These are phyloP conservation scores for Calonectria pseudoturangicola DNA, from an alignment of 2,329 filamentous ascomycete genomes.

Conservation along the genomic window DNA sequence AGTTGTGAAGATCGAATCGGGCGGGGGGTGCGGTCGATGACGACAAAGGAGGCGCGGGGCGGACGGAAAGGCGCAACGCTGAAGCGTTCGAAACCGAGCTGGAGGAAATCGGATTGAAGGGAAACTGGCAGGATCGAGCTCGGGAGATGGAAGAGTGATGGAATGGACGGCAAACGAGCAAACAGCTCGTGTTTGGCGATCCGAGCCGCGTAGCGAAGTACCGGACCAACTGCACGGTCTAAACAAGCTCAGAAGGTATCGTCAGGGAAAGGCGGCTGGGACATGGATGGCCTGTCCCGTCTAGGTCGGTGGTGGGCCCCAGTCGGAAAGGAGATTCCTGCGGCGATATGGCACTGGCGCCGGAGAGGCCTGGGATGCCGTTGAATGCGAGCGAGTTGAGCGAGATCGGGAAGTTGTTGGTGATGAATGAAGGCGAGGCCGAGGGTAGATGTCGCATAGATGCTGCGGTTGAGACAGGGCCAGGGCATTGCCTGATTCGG, in stretches of 20 bases:
- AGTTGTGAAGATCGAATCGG: slow-evolving; percentile 34
- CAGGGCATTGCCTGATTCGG: slow-evolving; percentile 37
- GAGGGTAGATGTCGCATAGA: slow-evolving; percentile 29
- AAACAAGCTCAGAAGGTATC: slow-evolving; percentile 42
- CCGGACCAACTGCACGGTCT: slow-evolving; percentile 26
- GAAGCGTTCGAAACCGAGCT: neutral
- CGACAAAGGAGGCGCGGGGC: slow-evolving; percentile 18
- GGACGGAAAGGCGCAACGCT: slow-evolving; percentile 12
- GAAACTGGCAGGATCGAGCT: slow-evolving; percentile 14
- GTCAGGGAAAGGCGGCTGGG: slow-evolving; percentile 42
- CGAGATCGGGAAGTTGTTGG: slow-evolving; percentile 9
- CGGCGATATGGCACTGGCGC: slow-evolving; percentile 30
- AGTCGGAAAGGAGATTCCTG: slow-evolving; percentile 32
- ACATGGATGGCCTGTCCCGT: slow-evolving; percentile 37
- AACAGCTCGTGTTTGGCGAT: slow-evolving; percentile 27
- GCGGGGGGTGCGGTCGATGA: slow-evolving; percentile 39
- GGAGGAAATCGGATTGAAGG: slow-evolving; percentile 25
- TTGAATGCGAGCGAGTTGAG: slow-evolving; percentile 19
- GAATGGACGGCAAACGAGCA: neutral
- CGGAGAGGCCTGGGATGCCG: slow-evolving; percentile 13
- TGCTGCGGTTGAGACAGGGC: slow-evolving; percentile 27
- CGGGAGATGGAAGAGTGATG: neutral
- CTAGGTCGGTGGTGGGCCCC: slow-evolving; percentile 31
- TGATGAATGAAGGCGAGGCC: slow-evolving; percentile 20
- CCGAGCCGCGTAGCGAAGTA: slow-evolving; percentile 49